phyloP scores from a whole-genome alignment of 1,284 basidiomycete species.

The Sparassis latifolia region DNA sequence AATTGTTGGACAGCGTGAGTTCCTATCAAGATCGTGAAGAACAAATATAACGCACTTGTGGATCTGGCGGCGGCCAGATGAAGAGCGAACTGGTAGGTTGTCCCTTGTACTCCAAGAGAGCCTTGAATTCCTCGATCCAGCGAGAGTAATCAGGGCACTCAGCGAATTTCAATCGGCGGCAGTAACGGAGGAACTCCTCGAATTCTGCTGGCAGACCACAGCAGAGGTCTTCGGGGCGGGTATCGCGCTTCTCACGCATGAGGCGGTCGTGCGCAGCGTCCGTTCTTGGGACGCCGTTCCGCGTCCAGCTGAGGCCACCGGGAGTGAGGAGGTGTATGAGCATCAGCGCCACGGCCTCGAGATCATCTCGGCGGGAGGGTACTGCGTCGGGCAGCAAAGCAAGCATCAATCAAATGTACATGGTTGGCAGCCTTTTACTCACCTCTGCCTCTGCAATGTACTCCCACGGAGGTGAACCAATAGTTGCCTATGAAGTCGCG shows the following conservation, averaged over 20 bases:
- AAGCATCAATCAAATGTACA: constrained; percentile 6
- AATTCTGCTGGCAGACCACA: constrained; percentile 61
- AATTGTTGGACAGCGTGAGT: too few relatives aligned
- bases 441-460: constrained; percentile 72
- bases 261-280: constrained; percentile 53
- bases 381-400: constrained; percentile 32
- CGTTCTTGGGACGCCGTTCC: constrained; percentile 67
- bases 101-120: constrained; percentile 51
- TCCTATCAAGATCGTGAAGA: too few relatives aligned
- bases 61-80: constrained; percentile 57
- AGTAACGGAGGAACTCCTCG: constrained; percentile 69
- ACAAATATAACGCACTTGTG: too few relatives aligned
- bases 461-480: constrained; percentile 69
- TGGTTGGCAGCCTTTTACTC: constrained; percentile 9
- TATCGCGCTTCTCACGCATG: constrained; percentile 52
- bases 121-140: constrained; percentile 57
- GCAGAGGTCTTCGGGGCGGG: constrained; percentile 61
- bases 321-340: constrained; percentile 72
- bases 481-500: constrained; percentile 77
- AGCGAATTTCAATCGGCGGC: constrained; percentile 57
- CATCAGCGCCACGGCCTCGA: constrained; percentile 71
- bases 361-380: constrained; percentile 67
- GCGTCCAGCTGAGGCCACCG: constrained; percentile 67
- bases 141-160: constrained; percentile 57
- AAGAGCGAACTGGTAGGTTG: constrained; percentile 53